These are phyloP conservation scores for Ogataea glucozyma DNA, from an alignment of 805 yeast species.

Conservation along the genomic window DNA sequence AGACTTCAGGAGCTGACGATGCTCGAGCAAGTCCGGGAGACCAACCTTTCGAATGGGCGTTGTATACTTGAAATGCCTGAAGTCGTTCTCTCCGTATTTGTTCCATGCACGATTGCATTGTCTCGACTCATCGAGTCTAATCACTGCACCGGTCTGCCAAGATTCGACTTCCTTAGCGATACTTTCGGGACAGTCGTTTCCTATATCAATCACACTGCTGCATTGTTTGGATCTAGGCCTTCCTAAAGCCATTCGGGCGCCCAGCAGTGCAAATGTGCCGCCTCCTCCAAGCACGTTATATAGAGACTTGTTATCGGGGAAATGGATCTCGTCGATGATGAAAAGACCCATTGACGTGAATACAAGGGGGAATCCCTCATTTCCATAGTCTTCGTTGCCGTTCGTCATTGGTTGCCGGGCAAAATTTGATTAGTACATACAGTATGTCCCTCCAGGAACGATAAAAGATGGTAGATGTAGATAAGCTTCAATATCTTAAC, in stretches of 20 bases:
- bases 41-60: constrained; percentile 63
- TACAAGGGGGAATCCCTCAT: constrained; percentile 26
- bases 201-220: constrained; percentile 78
- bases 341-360: constrained; percentile 84
- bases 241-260: constrained; percentile 61
- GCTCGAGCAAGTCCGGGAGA: constrained; percentile 50
- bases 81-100: constrained; percentile 62
- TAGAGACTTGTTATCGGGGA: constrained; percentile 41
- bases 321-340: constrained; percentile 82
- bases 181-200: constrained; percentile 67
- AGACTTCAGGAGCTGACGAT: constrained; percentile 41
- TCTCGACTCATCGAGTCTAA: constrained; percentile 52
- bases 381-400: too few relatives aligned
- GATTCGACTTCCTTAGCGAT: constrained; percentile 45
- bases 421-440: too few relatives aligned
- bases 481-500: too few relatives aligned
- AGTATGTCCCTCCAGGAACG: too few relatives aligned
- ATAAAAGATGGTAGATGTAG: too few relatives aligned
- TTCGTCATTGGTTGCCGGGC: too few relatives aligned
- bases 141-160: constrained; percentile 65
- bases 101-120: constrained; percentile 83
- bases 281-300: constrained; percentile 83
- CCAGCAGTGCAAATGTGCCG: constrained; percentile 77
- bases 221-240: constrained; percentile 37
- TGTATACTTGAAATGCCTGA: constrained; percentile 58